phyloP scores from a whole-genome alignment of 768 basidiomycete genomes.

The Hericium erinaceus region DNA sequence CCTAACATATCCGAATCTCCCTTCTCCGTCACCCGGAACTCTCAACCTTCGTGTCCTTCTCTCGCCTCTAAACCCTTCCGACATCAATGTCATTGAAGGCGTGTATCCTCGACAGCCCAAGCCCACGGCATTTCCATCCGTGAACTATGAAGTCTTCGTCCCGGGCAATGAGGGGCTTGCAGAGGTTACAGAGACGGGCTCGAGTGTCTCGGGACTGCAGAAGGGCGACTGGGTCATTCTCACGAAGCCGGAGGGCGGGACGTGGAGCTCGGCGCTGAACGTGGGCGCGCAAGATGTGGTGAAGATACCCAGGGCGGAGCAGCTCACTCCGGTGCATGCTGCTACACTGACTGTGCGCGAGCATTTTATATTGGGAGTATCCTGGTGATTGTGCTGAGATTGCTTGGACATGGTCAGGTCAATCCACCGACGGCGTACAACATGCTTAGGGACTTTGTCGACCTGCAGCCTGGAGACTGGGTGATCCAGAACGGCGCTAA shows the following conservation, averaged over 20 bases:
- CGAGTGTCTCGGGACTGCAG: constrained; percentile 34
- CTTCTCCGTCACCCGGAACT: constrained; percentile 44
- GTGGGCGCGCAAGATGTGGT: constrained; percentile 48
- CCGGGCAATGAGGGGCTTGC: constrained; percentile 76
- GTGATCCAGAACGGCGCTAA: constrained; percentile 83
- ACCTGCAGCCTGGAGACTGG: constrained; percentile 63
- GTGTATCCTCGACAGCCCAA: constrained; percentile 65
- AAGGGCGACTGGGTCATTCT: constrained; percentile 70
- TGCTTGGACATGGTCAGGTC: constrained; percentile 32
- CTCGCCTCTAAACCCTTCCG: constrained; percentile 75
- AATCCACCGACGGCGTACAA: constrained; percentile 81
- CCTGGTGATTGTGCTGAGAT: background rate
- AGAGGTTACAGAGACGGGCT: constrained; percentile 51
- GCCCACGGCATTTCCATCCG: constrained; percentile 25
- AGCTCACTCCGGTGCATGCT: constrained; percentile 51
- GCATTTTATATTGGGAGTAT: background rate
- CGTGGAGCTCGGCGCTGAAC: constrained; percentile 57
- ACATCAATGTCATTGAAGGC: constrained; percentile 74
- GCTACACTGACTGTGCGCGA: constrained; percentile 62
- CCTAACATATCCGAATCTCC: constrained; percentile 40
- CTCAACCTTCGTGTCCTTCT: constrained; percentile 60
- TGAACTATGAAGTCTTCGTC: constrained; percentile 37
- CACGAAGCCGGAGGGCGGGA: constrained; percentile 60
- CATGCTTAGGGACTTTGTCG: constrained; percentile 66
- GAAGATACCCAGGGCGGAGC: constrained; percentile 40